These are phyloP conservation scores for Novymonas esmeraldas DNA, from an alignment of 208 protist species.

Conservation along the genomic window DNA sequence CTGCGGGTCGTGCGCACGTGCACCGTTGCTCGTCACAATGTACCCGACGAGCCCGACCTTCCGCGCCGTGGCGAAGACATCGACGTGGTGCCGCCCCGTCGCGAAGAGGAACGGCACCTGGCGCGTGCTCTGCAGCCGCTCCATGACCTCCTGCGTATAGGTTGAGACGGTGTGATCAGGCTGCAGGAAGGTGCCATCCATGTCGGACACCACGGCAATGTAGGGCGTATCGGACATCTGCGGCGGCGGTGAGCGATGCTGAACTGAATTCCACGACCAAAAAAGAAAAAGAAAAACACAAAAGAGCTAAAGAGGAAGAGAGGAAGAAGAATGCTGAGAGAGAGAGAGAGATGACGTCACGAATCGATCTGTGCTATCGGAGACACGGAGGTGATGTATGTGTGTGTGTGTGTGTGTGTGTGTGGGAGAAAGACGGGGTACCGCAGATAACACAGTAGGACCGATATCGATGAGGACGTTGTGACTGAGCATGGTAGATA, in stretches of 20 bases:
- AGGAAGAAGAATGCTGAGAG: too few relatives aligned
- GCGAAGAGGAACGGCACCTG: constrained; percentile 47
- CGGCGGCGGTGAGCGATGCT: neutral
- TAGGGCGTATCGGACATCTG: constrained; percentile 9
- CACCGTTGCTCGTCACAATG: constrained; percentile 58
- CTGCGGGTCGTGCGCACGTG: constrained; percentile 37
- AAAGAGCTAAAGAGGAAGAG: too few relatives aligned
- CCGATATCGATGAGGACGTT: too few relatives aligned
- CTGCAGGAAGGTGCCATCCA: constrained; percentile 57
- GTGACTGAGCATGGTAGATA: too few relatives aligned
- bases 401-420: too few relatives aligned
- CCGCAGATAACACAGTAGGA: too few relatives aligned
- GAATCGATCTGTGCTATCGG: too few relatives aligned
- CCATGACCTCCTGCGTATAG: constrained; percentile 29
- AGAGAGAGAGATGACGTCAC: too few relatives aligned
- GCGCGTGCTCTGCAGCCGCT: constrained; percentile 13
- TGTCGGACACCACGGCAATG: constrained; percentile 46
- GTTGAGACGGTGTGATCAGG: constrained; percentile 35
- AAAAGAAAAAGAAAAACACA: too few relatives aligned
- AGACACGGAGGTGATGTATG: too few relatives aligned
- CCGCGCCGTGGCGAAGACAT: constrained; percentile 42
- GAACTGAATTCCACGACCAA: too few relatives aligned
- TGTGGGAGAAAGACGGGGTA: too few relatives aligned
- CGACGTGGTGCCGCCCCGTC: constrained; percentile 49
- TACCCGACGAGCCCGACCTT: constrained; percentile 39